Conservation (phyloP, 2,329 filamentous ascomycete species). For the Calonectria crousiana region DNA sequence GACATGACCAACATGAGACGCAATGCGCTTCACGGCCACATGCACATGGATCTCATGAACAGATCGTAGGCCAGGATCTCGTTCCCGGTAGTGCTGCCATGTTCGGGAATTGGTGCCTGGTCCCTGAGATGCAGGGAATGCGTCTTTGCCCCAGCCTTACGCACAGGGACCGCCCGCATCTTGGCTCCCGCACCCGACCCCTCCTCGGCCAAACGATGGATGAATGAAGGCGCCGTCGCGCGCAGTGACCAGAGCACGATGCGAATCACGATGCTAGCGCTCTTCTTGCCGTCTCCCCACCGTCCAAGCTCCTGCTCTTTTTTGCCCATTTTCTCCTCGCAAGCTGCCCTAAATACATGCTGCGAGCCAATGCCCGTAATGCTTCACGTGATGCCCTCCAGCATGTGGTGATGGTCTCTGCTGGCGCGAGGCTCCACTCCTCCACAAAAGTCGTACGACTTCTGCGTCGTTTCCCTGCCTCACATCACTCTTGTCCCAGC, state of each 20-base stretch:
- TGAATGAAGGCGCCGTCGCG: neutral
- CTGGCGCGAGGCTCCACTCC: conserved; percentile 15
- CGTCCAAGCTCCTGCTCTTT: neutral
- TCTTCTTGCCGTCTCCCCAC: neutral
- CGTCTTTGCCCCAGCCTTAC: conserved; percentile 1
- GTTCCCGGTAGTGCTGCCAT: neutral
- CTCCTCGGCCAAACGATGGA: neutral
- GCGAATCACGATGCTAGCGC: neutral
- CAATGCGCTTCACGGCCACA: neutral
- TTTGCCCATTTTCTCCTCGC: neutral
- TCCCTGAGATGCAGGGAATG: conserved; percentile 26
- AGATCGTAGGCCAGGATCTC: neutral
- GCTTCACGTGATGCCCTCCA: conserved; percentile 9
- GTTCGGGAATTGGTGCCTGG: conserved; percentile 13
- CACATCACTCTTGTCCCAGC: conserved; percentile 2
- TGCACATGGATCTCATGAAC: neutral
- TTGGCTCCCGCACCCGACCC: conserved; percentile 13
- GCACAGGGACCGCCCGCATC: conserved; percentile 20
- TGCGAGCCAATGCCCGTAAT: neutral
- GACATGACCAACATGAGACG: neutral
- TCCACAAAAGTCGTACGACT: conserved; percentile 22
- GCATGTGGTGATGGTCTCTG: conserved; percentile 16
- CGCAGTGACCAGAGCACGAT: neutral
- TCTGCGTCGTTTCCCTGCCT: conserved; percentile 10
- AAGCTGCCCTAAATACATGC: neutral